A percentile compares a stretch with the other conserved stretches of the same genome.
Evolutionary conservation across 441 rosid species (phyloP).

Genomic region (Gossypium laxum): DNA sequence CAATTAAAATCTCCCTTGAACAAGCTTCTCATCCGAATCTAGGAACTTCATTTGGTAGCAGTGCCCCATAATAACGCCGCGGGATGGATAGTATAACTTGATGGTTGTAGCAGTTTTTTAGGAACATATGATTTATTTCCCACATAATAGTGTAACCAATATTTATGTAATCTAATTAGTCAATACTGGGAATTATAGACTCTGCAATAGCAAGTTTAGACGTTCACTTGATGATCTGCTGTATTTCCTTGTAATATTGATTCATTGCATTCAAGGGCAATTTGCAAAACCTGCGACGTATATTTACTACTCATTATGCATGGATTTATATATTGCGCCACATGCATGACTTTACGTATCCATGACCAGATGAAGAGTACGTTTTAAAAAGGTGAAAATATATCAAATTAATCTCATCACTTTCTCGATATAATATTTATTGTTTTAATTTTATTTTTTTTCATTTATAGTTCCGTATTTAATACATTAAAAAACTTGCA

Average conservation of each 20-base stretch:
- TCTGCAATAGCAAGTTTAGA: neutral
- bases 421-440: neutral
- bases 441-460: neutral
- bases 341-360: neutral
- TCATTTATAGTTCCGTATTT: neutral
- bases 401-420: neutral
- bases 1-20: constrained; percentile 51
- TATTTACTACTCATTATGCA: neutral
- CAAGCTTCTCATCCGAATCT: constrained; percentile 28
- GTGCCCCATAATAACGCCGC: constrained; percentile 15
- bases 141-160: neutral
- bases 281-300: neutral
- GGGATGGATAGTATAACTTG: neutral
- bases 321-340: neutral
- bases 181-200: neutral
- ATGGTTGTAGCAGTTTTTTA: neutral
- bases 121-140: constrained; percentile 6
- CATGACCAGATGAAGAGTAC: neutral
- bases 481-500: neutral
- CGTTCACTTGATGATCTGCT: neutral
- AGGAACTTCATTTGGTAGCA: constrained; percentile 29
- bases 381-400: too few relatives aligned
- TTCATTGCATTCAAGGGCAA: neutral
- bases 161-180: constrained; percentile 15
- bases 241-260: neutral